A percentile compares a stretch with the other conserved stretches of the same genome.
These are phyloP conservation scores for Tetramitus jugosus DNA, from an alignment of 208 protist species.

Conservation along the genomic window DNA sequence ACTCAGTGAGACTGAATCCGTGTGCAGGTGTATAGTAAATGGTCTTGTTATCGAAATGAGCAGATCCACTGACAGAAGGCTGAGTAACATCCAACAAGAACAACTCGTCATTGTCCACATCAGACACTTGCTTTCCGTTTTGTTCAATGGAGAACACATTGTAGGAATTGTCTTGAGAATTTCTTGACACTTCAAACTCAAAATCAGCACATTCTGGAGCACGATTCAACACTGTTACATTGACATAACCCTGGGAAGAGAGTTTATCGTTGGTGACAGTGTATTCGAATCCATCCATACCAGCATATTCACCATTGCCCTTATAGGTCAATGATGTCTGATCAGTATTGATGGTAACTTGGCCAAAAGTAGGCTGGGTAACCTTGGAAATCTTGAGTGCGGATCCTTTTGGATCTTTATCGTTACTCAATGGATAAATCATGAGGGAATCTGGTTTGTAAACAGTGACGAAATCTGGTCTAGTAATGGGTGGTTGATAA, in stretches of 20 bases:
- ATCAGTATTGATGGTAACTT: neutral
- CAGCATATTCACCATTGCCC: too few relatives aligned
- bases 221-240: neutral
- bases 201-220: neutral
- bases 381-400: neutral
- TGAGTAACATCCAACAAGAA: too few relatives aligned
- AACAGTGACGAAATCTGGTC: neutral
- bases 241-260: neutral
- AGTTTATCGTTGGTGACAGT: neutral
- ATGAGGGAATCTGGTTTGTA: neutral
- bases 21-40: neutral
- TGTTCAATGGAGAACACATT: neutral
- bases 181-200: neutral
- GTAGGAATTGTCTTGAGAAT: neutral
- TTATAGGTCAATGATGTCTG: too few relatives aligned
- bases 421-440: neutral
- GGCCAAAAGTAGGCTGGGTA: neutral
- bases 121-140: neutral
- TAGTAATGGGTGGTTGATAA: neutral
- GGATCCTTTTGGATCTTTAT: conserved; percentile 2
- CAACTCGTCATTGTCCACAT: neutral
- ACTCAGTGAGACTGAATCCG: too few relatives aligned
- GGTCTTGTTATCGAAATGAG: neutral
- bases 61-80: too few relatives aligned
- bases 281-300: neutral